Conservation (phyloP, 306 rosid genomes). For the Dryas alaskensis region DNA sequence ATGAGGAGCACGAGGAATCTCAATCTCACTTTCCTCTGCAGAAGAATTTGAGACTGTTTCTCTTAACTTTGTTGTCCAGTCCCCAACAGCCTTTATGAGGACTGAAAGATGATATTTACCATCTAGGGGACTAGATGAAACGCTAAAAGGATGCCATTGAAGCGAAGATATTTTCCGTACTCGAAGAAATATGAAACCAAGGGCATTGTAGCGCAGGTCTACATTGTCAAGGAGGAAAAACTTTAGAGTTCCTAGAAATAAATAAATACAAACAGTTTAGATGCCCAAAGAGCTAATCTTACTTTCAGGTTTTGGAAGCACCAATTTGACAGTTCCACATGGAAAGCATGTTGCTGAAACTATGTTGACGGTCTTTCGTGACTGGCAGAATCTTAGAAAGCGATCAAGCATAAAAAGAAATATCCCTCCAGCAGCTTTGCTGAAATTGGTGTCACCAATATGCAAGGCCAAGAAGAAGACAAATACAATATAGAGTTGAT, state of each 20-base stretch:
- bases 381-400: conserved; percentile 64
- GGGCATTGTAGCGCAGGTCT: conserved; percentile 50
- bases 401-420: conserved; percentile 63
- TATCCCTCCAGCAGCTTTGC: conserved; percentile 59
- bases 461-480: conserved; percentile 61
- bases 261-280: conserved; percentile 1
- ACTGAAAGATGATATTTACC: conserved; percentile 57
- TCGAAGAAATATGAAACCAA: conserved; percentile 63
- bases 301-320: conserved; percentile 63
- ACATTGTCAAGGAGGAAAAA: no score
- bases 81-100: conserved; percentile 61
- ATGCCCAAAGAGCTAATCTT: conserved; percentile 8
- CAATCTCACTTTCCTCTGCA: conserved; percentile 30
- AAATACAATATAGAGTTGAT: conserved; percentile 56
- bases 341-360: conserved; percentile 60
- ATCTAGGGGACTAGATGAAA: conserved; percentile 68
- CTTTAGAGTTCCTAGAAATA: neutral
- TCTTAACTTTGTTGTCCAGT: conserved; percentile 51
- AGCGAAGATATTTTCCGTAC: conserved; percentile 52
- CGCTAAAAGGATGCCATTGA: conserved; percentile 77
- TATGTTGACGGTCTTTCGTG: conserved; percentile 50
- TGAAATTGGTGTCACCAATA: conserved; percentile 58
- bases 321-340: conserved; percentile 58
- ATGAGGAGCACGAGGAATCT: conserved; percentile 11
- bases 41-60: conserved; percentile 25